Percentiles rank a stretch among this genome's conserved stretches.
Conservation (phyloP, 2,329 filamentous ascomycete genomes). For the Lasiodiplodia sp. region DNA sequence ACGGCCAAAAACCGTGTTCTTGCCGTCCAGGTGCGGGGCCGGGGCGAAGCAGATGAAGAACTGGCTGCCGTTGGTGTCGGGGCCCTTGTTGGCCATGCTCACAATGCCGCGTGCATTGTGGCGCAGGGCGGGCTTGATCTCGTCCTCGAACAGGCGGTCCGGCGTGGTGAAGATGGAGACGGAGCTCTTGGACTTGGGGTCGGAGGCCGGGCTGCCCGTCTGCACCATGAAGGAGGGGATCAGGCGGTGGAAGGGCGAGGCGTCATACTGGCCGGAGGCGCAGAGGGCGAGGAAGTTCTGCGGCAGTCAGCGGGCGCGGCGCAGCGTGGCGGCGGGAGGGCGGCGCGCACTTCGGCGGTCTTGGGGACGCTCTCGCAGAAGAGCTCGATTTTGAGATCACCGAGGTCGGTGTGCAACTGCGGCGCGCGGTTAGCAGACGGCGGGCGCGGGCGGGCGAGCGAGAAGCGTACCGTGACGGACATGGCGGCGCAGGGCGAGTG, state of each 20-base stretch:
- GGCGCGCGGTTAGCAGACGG: conserved; percentile 15
- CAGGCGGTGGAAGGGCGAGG: conserved; percentile 78
- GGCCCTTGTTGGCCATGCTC: conserved; percentile 81
- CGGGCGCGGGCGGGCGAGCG: not conserved
- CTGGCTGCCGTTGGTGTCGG: conserved; percentile 76
- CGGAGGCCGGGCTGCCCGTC: conserved; percentile 66
- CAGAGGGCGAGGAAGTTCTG: conserved; percentile 89
- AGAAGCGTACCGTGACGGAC: conserved; percentile 54
- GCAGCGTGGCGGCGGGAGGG: not conserved
- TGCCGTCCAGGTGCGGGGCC: conserved; percentile 80
- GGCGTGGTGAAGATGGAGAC: conserved; percentile 70
- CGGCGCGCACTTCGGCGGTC: conserved; percentile 74
- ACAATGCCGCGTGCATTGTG: conserved; percentile 75
- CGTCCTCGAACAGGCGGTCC: conserved; percentile 74
- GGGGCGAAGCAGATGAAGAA: conserved; percentile 83
- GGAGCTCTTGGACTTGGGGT: conserved; percentile 67
- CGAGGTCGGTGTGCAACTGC: conserved; percentile 81
- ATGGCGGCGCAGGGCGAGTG: conserved; percentile 42
- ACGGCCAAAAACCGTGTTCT: conserved; percentile 85
- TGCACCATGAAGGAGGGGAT: conserved; percentile 85
- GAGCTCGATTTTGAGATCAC: conserved; percentile 92
- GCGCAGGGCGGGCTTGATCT: conserved; percentile 74
- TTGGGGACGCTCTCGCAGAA: conserved; percentile 96
- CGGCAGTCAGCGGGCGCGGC: conserved; percentile 7
- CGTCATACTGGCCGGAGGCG: conserved; percentile 78